phyloP scores from a whole-genome alignment of 192 early-diverging fungal genomes.

The Cetraspora pellucida region DNA sequence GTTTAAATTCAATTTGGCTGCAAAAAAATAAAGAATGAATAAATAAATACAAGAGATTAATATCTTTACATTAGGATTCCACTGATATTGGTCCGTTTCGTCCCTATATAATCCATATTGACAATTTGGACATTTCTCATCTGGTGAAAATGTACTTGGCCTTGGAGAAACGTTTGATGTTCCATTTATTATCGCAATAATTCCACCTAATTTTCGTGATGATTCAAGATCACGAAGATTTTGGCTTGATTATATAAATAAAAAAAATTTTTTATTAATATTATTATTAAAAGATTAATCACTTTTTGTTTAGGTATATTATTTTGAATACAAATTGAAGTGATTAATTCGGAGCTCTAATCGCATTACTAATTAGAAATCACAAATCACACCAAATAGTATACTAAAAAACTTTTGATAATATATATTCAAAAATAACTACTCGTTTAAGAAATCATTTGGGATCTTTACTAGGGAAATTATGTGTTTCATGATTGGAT shows the following conservation, averaged over 20 bases:
- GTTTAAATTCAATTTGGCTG: too few relatives aligned
- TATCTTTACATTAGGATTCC: conserved; percentile 68
- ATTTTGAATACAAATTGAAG: too few relatives aligned
- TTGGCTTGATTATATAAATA: conserved; percentile 37
- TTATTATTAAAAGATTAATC: not conserved
- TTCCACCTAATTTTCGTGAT: conserved; percentile 56
- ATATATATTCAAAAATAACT: too few relatives aligned
- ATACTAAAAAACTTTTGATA: too few relatives aligned
- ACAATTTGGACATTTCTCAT: conserved; percentile 68
- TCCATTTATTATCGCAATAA: conserved; percentile 55
- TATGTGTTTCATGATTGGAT: too few relatives aligned
- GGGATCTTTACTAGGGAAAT: too few relatives aligned
- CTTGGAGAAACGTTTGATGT: conserved; percentile 38
- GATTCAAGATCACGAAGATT: conserved; percentile 50
- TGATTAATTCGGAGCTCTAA: too few relatives aligned
- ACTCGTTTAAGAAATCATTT: too few relatives aligned
- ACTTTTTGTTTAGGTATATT: not conserved
- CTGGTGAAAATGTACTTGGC: conserved; percentile 55
- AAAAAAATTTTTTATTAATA: not conserved
- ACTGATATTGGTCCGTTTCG: conserved; percentile 52
- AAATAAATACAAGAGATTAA: not conserved
- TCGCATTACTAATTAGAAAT: too few relatives aligned
- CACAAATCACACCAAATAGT: too few relatives aligned
- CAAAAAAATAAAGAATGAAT: not conserved
- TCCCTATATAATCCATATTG: conserved; percentile 70